Base-by-base conservation (phyloP, 768 basidiomycete species). In the Cubamyces lactineus region DNA sequence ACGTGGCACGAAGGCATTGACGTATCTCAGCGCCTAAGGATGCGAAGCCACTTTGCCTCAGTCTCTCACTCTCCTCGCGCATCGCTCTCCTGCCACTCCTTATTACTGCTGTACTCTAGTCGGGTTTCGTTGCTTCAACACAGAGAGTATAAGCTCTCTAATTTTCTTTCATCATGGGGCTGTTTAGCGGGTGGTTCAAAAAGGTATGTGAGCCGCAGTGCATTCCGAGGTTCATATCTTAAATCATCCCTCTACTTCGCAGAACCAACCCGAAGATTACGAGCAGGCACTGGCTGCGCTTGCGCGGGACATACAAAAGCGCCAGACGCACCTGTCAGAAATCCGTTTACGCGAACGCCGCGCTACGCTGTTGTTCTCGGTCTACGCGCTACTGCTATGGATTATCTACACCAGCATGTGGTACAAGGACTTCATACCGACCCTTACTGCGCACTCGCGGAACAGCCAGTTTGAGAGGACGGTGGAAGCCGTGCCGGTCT, bases 291-390 rank as follows among this genome's bases (percentile, higher is more conserved):
- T 95, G 28, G 82, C 87, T 23, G 74, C 77, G 47, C 80, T 95
- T 55, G 86, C 87, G 9, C 73, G 77, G 23, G 84, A 89, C 69
- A 88, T 95, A 58, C 83, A 86, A 70, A 86, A 88, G 63, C 85
- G 89, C 15, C 88, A 91, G 74, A 79, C 84, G 43, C 82, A 84
- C 60, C 83, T 95, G 16, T 85, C 88, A 1, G 93, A 93, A 71
- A 90, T 96, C 65, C 86, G 91, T n/a, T 76, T 92, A 57, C 85
- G 94, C 43, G 92, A 96, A 74, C 84, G 91, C 30, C 81, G 93
- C 9, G 81, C 92, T 1, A 90, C 89, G 19, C 78, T 93, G 53
- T 79, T 89, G 47, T 86, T 87, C 51, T 93, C 94, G 0, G 71
- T 93, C 2, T 94, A 92, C 72, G 86, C 91, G 1, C 74, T 94